Percentiles rank a stretch among this genome's conserved stretches.
Evolutionary conservation across 2,329 filamentous ascomycete genomes (phyloP).

Genomic region (Metarhizium rileyi): DNA sequence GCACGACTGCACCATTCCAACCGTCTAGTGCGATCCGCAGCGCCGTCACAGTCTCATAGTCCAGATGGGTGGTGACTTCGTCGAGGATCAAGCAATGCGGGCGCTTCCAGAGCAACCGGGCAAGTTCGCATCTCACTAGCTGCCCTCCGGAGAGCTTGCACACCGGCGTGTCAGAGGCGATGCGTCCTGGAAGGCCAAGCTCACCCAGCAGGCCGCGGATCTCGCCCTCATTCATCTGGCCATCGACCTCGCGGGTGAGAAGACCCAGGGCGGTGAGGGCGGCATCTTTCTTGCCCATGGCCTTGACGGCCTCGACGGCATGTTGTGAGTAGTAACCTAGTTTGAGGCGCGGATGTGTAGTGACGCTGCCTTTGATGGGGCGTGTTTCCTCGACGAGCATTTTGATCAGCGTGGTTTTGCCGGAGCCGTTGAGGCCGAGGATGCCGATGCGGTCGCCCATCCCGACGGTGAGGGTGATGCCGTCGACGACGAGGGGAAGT

Average conservation of each 20-base stretch:
- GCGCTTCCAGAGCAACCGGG: slow-evolving; percentile 55
- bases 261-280: slow-evolving; percentile 56
- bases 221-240: slow-evolving; percentile 53
- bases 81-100: slow-evolving; percentile 70
- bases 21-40: slow-evolving; percentile 54
- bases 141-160: slow-evolving; percentile 71
- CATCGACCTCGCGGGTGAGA: slow-evolving; percentile 44
- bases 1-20: slow-evolving; percentile 65
- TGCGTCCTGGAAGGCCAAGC: slow-evolving; percentile 59
- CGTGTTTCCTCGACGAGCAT: slow-evolving; percentile 52
- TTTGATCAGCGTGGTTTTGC: slow-evolving; percentile 70
- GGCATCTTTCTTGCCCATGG: slow-evolving; percentile 37
- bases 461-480: slow-evolving; percentile 58
- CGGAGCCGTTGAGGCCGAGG: slow-evolving; percentile 69
- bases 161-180: slow-evolving; percentile 65
- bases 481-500: slow-evolving; percentile 40
- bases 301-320: slow-evolving; percentile 59
- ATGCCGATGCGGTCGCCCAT: slow-evolving; percentile 67
- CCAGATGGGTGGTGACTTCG: slow-evolving; percentile 77
- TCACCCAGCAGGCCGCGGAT: slow-evolving; percentile 56
- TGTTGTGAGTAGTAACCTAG: slow-evolving; percentile 75
- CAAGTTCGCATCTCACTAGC: slow-evolving; percentile 56
- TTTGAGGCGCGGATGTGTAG: slow-evolving; percentile 57
- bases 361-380: slow-evolving; percentile 52
- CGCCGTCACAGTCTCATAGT: slow-evolving; percentile 70